Percentiles rank a stretch among this genome's conserved stretches.
phyloP scores from a whole-genome alignment of 495 filamentous ascomycete genomes.

The Mytilinidion resinicola region DNA sequence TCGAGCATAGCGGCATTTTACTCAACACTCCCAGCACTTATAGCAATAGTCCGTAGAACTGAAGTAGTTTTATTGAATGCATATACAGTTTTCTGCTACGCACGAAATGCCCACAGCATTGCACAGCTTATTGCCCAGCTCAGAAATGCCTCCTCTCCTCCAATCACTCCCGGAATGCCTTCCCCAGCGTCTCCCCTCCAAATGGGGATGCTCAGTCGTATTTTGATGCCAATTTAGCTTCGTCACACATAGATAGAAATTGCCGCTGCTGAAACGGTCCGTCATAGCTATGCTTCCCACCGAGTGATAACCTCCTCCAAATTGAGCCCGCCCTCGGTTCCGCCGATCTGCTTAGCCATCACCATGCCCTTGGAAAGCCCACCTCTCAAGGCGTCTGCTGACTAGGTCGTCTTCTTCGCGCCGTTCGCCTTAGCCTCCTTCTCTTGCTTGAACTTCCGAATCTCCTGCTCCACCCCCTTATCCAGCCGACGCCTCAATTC shows the following conservation, averaged over 20 bases:
- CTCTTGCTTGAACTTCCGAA: slow-evolving; percentile 48
- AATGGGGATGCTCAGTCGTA: too few relatives aligned
- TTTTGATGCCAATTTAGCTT: too few relatives aligned
- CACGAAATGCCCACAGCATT: too few relatives aligned
- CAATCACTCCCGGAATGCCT: too few relatives aligned
- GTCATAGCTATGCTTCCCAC: neutral
- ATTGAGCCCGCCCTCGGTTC: neutral
- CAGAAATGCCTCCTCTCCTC: too few relatives aligned
- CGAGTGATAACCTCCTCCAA: neutral
- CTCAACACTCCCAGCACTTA: too few relatives aligned
- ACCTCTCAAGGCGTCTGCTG: neutral
- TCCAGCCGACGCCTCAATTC: slow-evolving; percentile 76
- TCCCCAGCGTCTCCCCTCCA: too few relatives aligned
- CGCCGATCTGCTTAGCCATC: neutral
- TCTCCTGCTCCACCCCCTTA: slow-evolving; percentile 63
- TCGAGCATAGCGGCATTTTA: too few relatives aligned
- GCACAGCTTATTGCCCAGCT: too few relatives aligned
- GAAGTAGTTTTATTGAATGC: too few relatives aligned
- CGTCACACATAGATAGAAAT: neutral
- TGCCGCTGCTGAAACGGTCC: slow-evolving; percentile 1
- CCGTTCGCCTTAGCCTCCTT: slow-evolving; percentile 36
- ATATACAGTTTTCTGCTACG: too few relatives aligned
- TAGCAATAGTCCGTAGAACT: too few relatives aligned
- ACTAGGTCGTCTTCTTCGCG: slow-evolving; percentile 14
- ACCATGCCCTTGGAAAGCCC: neutral